Conservation (phyloP, 768 basidiomycete genomes). For the Pholiota microspora region DNA sequence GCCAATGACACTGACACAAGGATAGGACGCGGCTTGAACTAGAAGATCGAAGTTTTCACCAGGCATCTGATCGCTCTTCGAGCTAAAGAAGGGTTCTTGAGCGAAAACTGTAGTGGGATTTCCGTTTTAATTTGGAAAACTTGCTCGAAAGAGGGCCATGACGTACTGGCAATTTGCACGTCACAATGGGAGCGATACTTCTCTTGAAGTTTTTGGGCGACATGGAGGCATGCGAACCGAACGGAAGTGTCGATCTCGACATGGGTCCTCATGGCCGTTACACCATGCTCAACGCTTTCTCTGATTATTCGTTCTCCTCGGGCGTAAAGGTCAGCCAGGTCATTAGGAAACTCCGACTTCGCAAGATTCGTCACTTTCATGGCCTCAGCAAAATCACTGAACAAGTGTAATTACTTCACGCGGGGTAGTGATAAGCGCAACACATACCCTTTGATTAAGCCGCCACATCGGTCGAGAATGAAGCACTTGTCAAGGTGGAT, state of each 20-base stretch:
- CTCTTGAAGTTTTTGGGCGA: conserved; percentile 44
- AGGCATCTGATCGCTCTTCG: conserved; percentile 28
- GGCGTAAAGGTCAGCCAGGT: conserved; percentile 43
- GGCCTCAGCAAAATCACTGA: conserved; percentile 56
- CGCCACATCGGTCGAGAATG: conserved; percentile 53
- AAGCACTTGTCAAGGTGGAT: conserved; percentile 72
- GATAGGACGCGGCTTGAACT: conserved; percentile 33
- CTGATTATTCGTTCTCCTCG: conserved; percentile 54
- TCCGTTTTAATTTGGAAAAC: background rate
- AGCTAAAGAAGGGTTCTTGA: conserved; percentile 54
- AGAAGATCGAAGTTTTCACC: conserved; percentile 48
- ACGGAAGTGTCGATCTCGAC: conserved; percentile 61
- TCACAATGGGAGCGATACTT: conserved; percentile 47
- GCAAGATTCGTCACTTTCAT: conserved; percentile 48
- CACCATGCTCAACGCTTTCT: conserved; percentile 59
- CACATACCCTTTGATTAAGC: conserved; percentile 50
- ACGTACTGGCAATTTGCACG: conserved; percentile 54
- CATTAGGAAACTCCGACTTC: conserved; percentile 46
- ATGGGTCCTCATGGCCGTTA: conserved; percentile 66
- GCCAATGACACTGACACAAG: conserved; percentile 50
- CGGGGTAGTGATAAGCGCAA: conserved; percentile 1
- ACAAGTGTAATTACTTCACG: conserved; percentile 8
- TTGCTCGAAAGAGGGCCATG: conserved; percentile 9
- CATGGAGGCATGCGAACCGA: conserved; percentile 51
- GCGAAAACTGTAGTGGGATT: conserved; percentile 46